Conservation (phyloP, 768 basidiomycete genomes). For the Plicaturopsis crispa region DNA sequence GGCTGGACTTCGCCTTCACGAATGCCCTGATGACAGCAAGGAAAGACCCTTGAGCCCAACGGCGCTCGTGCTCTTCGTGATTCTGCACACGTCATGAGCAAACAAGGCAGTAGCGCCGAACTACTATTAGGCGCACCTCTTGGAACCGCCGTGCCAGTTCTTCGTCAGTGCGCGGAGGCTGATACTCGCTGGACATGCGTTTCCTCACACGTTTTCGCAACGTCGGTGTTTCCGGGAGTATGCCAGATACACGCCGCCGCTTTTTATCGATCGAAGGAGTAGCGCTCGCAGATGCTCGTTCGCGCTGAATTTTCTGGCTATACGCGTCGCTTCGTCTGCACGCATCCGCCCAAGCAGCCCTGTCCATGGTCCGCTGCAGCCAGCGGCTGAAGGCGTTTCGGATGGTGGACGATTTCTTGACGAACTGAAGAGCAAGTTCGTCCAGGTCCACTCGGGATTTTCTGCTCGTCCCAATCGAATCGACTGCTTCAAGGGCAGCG, state of each 20-base stretch:
- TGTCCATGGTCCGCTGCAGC: slow-evolving; percentile 36
- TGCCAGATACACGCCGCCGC: slow-evolving; percentile 14
- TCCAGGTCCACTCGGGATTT: slow-evolving; percentile 26
- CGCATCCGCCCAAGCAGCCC: slow-evolving; percentile 55
- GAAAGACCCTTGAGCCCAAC: slow-evolving; percentile 75
- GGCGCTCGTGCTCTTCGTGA: slow-evolving; percentile 58
- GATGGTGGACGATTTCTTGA: slow-evolving; percentile 29
- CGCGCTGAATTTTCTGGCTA: slow-evolving; percentile 37
- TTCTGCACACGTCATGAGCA: slow-evolving; percentile 38
- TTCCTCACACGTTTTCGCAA: slow-evolving; percentile 25
- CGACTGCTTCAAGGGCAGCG: no score
- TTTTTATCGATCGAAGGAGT: slow-evolving; percentile 14
- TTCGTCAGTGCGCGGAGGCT: slow-evolving; percentile 52
- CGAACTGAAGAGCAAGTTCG: slow-evolving; percentile 34
- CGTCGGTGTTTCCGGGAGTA: slow-evolving; percentile 12
- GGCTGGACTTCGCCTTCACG: slow-evolving; percentile 22
- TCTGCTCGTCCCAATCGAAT: no score
- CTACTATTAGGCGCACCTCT: slow-evolving; percentile 46
- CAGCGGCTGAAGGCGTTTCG: slow-evolving; percentile 36
- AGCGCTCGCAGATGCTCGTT: slow-evolving; percentile 22
- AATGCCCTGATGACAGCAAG: slow-evolving; percentile 36
- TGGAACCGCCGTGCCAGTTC: slow-evolving; percentile 58
- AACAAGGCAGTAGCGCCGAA: slow-evolving; percentile 11
- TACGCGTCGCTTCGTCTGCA: slow-evolving; percentile 55
- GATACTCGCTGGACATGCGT: slow-evolving; percentile 35